Base-by-base conservation (phyloP, 2,329 filamentous ascomycete species). In the Penicillium aurantiogriseum region DNA sequence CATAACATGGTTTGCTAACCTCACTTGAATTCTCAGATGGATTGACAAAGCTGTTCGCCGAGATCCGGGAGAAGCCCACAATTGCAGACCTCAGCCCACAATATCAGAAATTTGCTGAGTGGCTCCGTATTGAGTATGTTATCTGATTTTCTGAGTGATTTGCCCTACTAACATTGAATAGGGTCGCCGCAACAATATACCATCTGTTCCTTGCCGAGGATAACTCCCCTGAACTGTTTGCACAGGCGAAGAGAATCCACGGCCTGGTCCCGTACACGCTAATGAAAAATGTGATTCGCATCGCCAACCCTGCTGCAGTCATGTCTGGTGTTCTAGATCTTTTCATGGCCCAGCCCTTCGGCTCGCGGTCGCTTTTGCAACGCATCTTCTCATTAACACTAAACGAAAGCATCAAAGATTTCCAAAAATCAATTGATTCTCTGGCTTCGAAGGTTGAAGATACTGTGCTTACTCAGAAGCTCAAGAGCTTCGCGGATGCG, bases 81-180 rank as follows among this genome's bases (percentile, higher is more conserved):
- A 93, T 99, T 52, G 84, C 86, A 62, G 91, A 97, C 65, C 83
- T 99, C 52, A 96, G 91, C 69, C 88, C 95, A 11, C 92, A 97
- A 73, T 97, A 97, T 74, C 90, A 94, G 70, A 99, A 97, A 73
- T 97, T 99, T 71, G 93, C 93, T 19, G 94, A 99, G 74, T 99
- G 94, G 94, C 80, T 97, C 50, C 88, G 94, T 39, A 99, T 99
- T 69, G 94, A 99, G 78, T 81, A 70, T 51, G 77, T 70, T 6
- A 11, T 31, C 35, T 10, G n/a, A 44, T 31, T 45, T 15, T 6
- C 19, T n/a, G 9, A n/a, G 21, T 21, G 19, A 29, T 27, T 42
- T 21, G 13, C 23, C 47, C 36, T 43, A 57, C 63, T 69, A 44
- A 65, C 44, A 27, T 33, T 29, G 36, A 45, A 19, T 51, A 81